phyloP scores from a whole-genome alignment of 2,329 filamentous ascomycete species.

The Fusarium chlamydosporum region DNA sequence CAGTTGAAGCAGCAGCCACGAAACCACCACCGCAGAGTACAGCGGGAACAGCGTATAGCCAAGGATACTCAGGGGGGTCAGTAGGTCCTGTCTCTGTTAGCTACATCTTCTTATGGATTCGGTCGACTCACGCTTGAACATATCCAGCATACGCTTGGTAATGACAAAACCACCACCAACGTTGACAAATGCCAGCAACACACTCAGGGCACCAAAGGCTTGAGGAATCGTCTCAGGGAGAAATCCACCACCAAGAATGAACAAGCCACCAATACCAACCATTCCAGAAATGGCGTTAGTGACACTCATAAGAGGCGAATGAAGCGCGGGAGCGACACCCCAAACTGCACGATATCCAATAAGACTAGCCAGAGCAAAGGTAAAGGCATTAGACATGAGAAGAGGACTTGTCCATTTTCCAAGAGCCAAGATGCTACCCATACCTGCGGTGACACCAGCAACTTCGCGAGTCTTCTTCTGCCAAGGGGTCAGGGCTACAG shows the following conservation, averaged over 20 bases:
- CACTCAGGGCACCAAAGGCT: conserved; percentile 81
- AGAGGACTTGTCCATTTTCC: conserved; percentile 85
- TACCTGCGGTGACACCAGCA: conserved; percentile 78
- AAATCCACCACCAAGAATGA: conserved; percentile 87
- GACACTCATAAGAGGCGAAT: conserved; percentile 92
- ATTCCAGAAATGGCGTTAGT: conserved; percentile 94
- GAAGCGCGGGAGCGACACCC: conserved; percentile 86
- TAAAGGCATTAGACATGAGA: conserved; percentile 91
- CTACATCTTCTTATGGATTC: accelerated
- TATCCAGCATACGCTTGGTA: conserved; percentile 93
- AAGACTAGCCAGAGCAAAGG: conserved; percentile 84
- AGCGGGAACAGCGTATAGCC: conserved; percentile 85
- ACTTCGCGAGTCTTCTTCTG: conserved; percentile 85
- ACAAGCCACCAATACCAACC: conserved; percentile 90
- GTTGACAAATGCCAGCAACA: conserved; percentile 88
- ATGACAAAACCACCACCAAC: conserved; percentile 91
- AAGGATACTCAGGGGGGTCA: conserved; percentile 89
- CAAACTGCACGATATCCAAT: conserved; percentile 92
- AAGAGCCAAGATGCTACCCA: conserved; percentile 80
- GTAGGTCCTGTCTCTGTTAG: conserved; percentile 71
- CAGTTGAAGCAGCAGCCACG: conserved; percentile 82
- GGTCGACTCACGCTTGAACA: conserved; percentile 77
- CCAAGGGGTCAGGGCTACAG: conserved; percentile 82
- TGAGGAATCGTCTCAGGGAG: conserved; percentile 84
- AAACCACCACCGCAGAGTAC: conserved; percentile 85